Evolutionary conservation across 306 rosid species (phyloP).

Genomic region (Abrus pulchellus): DNA sequence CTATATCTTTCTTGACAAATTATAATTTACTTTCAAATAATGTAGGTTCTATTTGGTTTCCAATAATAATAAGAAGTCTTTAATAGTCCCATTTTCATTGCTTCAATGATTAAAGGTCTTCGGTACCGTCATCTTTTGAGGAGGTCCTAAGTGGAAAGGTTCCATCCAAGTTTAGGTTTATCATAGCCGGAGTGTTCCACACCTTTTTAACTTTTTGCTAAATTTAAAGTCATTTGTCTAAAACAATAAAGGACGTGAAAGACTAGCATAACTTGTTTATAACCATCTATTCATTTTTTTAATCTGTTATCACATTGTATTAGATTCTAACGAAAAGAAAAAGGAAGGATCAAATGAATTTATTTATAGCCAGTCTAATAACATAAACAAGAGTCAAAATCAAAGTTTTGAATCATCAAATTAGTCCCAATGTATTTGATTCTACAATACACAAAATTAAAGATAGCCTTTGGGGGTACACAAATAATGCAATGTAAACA

Average conservation of each 20-base stretch:
- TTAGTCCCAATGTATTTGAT: neutral
- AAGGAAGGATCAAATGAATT: neutral
- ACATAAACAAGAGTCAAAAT: neutral
- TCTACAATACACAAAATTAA: neutral
- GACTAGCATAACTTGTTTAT: neutral
- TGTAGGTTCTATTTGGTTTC: constrained; percentile 37
- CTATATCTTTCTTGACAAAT: constrained; percentile 25
- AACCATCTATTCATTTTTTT: constrained; percentile 21
- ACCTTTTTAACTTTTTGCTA: neutral
- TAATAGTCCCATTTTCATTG: constrained; percentile 15
- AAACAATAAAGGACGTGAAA: neutral
- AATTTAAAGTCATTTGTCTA: neutral
- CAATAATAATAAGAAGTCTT: neutral
- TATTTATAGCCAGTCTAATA: neutral
- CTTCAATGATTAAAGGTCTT: constrained; percentile 38
- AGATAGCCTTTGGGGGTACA: neutral
- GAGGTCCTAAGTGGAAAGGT: constrained; percentile 40
- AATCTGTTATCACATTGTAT: neutral
- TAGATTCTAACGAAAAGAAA: neutral
- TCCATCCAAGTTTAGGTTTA: constrained; percentile 39
- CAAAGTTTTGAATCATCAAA: neutral
- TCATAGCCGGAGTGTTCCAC: neutral
- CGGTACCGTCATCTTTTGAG: constrained; percentile 12
- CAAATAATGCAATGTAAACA: too few relatives aligned
- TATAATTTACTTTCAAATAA: constrained; percentile 24